These are phyloP conservation scores for Zygotorulaspora mrakii DNA, from an alignment of 1,139 yeast species.

Conservation along the genomic window DNA sequence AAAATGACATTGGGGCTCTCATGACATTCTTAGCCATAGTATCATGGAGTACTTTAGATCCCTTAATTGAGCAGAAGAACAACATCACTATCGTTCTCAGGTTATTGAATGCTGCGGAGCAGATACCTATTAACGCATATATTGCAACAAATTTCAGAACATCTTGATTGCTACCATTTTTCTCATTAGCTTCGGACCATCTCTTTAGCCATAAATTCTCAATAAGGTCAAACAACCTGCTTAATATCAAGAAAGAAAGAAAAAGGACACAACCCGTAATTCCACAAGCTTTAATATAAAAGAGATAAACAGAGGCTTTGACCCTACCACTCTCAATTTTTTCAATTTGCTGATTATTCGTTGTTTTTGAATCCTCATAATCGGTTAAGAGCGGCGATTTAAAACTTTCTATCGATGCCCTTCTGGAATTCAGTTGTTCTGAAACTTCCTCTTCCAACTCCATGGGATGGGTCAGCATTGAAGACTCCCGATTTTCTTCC, in stretches of 20 bases:
- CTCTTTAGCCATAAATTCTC: constrained; percentile 57
- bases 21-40: constrained; percentile 60
- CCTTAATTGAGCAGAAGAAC: constrained; percentile 61
- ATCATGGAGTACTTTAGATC: constrained; percentile 58
- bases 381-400: constrained; percentile 24
- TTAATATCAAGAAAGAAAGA: constrained; percentile 40
- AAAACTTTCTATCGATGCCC: constrained; percentile 60
- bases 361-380: constrained; percentile 22
- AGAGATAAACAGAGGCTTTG: constrained; percentile 55
- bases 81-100: constrained; percentile 54
- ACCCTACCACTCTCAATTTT: constrained; percentile 59
- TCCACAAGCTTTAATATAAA: constrained; percentile 67
- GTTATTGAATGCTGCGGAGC: constrained; percentile 48
- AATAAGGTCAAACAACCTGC: constrained; percentile 48
- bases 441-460: constrained; percentile 16
- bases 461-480: not conserved
- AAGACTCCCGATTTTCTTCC: not conserved
- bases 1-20: constrained; percentile 71
- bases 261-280: constrained; percentile 49
- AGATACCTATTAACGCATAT: constrained; percentile 56
- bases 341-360: constrained; percentile 41
- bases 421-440: constrained; percentile 41
- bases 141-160: constrained; percentile 53
- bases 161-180: constrained; percentile 46
- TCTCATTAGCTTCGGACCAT: constrained; percentile 54